Conservation (phyloP, 2,329 filamentous ascomycete species). For the Leptographium procerum region DNA sequence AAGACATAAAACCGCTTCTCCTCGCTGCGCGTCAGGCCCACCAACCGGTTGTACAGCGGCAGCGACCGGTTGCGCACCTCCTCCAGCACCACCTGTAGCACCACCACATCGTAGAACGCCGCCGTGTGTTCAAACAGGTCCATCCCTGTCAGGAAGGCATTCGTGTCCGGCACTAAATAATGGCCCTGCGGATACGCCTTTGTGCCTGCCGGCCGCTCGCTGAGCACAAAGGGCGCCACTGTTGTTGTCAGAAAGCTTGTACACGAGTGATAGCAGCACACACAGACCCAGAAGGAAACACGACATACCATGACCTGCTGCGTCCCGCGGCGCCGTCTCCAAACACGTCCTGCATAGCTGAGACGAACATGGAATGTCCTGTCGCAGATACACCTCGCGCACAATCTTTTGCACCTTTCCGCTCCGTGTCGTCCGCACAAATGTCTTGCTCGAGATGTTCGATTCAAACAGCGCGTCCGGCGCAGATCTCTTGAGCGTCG, state of each 20-base stretch:
- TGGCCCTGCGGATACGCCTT: constrained; percentile 75
- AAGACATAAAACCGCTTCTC: constrained; percentile 98
- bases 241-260: not conserved
- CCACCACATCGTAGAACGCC: constrained; percentile 92
- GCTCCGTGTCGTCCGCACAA: constrained; percentile 85
- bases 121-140: constrained; percentile 88
- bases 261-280: too few species aligned
- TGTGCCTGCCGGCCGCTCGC: constrained; percentile 76
- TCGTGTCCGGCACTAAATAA: constrained; percentile 92
- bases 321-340: constrained; percentile 64
- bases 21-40: constrained; percentile 85
- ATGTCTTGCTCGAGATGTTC: constrained; percentile 90
- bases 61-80: constrained; percentile 89
- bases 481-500: constrained; percentile 50
- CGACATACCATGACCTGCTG: constrained; percentile 56
- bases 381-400: constrained; percentile 85
- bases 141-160: constrained; percentile 90
- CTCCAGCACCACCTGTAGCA: constrained; percentile 91
- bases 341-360: constrained; percentile 72
- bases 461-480: constrained; percentile 44
- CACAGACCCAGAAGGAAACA: not conserved
- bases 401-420: constrained; percentile 99
- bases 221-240: constrained; percentile 80
- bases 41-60: constrained; percentile 86
- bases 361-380: constrained; percentile 95